These are phyloP conservation scores for Platanthera guangdongensis DNA, from an alignment of 106 monocot species.

Conservation along the genomic window DNA sequence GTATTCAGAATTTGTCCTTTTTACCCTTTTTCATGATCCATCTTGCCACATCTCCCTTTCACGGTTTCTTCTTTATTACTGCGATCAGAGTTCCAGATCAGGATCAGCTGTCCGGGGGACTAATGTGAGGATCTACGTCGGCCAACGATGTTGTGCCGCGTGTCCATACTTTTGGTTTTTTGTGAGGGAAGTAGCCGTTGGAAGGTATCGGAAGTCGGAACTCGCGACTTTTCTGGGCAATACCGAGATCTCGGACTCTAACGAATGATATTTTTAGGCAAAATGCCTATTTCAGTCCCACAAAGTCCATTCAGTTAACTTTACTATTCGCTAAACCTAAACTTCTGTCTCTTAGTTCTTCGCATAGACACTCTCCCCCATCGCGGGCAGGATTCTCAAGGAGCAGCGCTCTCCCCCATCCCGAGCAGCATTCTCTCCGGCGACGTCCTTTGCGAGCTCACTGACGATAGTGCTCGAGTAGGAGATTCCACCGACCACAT, in stretches of 20 bases:
- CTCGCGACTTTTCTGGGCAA: not conserved
- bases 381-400: too few relatives aligned
- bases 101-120: not conserved
- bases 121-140: not conserved
- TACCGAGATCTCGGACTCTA: not conserved
- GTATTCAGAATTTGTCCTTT: not conserved
- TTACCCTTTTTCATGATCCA: not conserved
- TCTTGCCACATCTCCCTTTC: not conserved
- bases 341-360: too few relatives aligned
- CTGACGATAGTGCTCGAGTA: too few relatives aligned
- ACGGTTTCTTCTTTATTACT: not conserved
- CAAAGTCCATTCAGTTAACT: too few relatives aligned
- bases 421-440: too few relatives aligned
- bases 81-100: not conserved
- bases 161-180: not conserved
- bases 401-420: too few relatives aligned
- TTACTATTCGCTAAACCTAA: too few relatives aligned
- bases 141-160: not conserved
- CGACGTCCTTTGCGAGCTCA: too few relatives aligned
- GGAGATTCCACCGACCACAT: too few relatives aligned
- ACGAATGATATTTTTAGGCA: not conserved
- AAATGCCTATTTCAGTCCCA: too few relatives aligned
- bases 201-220: not conserved
- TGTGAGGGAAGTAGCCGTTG: not conserved
- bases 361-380: too few relatives aligned